Evolutionary conservation across 148 eudicot species (phyloP).

Genomic region (Salicornia ramosissima): DNA sequence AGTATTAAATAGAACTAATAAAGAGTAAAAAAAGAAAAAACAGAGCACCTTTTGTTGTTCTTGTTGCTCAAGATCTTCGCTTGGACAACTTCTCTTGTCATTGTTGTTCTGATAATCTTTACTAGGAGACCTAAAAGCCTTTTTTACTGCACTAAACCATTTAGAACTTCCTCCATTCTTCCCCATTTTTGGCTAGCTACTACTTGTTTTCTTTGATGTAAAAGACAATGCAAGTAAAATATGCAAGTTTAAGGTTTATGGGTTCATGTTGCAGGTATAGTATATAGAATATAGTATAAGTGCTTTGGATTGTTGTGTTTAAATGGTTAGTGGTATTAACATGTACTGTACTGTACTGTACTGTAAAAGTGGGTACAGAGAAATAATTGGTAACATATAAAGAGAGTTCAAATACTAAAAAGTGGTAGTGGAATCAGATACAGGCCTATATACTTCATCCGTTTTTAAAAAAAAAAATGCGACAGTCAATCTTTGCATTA

Average conservation of each 20-base stretch:
- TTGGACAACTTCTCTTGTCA: constrained; percentile 40
- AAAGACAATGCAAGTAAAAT: background rate
- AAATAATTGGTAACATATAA: constrained; percentile 12
- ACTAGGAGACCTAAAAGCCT: constrained; percentile 59
- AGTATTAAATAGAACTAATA: background rate
- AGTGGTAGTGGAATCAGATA: background rate
- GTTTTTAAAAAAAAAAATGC: no score
- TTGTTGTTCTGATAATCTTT: constrained; percentile 27
- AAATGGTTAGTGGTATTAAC: constrained; percentile 4
- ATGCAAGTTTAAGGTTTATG: background rate
- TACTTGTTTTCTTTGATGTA: background rate
- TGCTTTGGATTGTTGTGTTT: constrained; percentile 10
- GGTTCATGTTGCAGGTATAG: background rate
- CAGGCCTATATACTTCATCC: no score
- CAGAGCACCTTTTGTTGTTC: constrained; percentile 62
- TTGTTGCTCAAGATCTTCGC: constrained; percentile 52
- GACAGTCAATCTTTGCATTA: no score
- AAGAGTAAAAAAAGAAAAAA: background rate
- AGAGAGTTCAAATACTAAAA: background rate
- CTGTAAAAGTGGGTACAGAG: constrained; percentile 11
- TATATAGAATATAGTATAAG: background rate
- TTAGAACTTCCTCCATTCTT: constrained; percentile 49
- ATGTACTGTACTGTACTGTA: no score
- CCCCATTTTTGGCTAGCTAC: constrained; percentile 35
- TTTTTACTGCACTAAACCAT: constrained; percentile 62